A percentile compares a stretch with the other conserved stretches of the same genome.
phyloP scores from a whole-genome alignment of 2,329 filamentous ascomycete genomes.

The Blumeriella jaapii region DNA sequence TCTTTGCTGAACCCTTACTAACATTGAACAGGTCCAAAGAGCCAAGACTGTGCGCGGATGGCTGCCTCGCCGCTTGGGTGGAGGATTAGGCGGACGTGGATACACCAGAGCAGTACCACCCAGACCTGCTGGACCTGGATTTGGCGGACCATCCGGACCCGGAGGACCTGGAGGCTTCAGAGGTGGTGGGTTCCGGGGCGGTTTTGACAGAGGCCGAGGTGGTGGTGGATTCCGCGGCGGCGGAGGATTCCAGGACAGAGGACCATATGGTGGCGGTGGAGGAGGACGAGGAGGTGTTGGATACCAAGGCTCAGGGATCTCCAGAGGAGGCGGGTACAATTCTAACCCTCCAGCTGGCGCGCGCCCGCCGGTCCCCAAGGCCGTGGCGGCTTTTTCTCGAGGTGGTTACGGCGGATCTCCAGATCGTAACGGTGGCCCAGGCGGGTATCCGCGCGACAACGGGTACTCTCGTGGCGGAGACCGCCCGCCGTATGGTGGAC shows the following conservation, averaged over 20 bases:
- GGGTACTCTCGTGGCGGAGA: slow-evolving; percentile 29
- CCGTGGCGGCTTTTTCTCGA: slow-evolving; percentile 35
- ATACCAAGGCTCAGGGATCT: slow-evolving; percentile 23
- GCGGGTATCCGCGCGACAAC: slow-evolving; percentile 31
- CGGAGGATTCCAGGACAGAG: slow-evolving; percentile 26
- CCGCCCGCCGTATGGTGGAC: slow-evolving; percentile 26
- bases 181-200: slow-evolving; percentile 33
- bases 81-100: slow-evolving; percentile 80
- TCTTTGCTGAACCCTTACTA: background rate
- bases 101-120: slow-evolving; percentile 76
- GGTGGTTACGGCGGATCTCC: slow-evolving; percentile 23
- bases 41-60: slow-evolving; percentile 89
- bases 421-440: slow-evolving; percentile 26
- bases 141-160: slow-evolving; percentile 40
- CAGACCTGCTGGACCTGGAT: slow-evolving; percentile 55
- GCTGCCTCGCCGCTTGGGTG: slow-evolving; percentile 84
- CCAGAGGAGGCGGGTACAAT: slow-evolving; percentile 23
- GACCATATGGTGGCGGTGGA: slow-evolving; percentile 24
- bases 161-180: slow-evolving; percentile 35
- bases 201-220: slow-evolving; percentile 32
- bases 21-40: slow-evolving; percentile 51
- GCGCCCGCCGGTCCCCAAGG: slow-evolving; percentile 51
- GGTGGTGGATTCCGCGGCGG: slow-evolving; percentile 38
- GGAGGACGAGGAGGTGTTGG: slow-evolving; percentile 27
- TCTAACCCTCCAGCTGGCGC: slow-evolving; percentile 40